These are phyloP conservation scores for Naganishia randhawae DNA, from an alignment of 768 basidiomycete genomes.

Conservation along the genomic window DNA sequence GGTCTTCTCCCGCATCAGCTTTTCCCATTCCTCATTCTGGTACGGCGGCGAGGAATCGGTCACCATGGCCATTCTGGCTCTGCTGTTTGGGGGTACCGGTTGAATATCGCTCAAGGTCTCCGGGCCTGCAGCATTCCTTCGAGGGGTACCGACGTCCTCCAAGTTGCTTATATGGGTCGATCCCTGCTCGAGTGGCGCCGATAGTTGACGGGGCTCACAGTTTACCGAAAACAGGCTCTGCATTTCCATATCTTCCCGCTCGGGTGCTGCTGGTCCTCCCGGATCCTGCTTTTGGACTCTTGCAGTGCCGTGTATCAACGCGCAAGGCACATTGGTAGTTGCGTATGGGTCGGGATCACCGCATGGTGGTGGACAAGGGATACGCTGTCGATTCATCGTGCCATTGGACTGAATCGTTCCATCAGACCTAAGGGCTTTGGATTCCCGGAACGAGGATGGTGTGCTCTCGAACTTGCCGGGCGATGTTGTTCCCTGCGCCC, in stretches of 20 bases:
- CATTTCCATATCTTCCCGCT: background rate
- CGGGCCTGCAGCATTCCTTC: background rate
- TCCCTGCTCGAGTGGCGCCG: background rate
- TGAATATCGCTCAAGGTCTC: too few relatives aligned
- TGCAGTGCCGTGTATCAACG: too few relatives aligned
- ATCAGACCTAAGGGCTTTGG: too few relatives aligned
- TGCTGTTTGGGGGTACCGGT: background rate
- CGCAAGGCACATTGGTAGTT: too few relatives aligned
- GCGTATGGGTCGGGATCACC: too few relatives aligned
- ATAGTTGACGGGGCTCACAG: background rate
- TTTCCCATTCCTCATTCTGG: background rate
- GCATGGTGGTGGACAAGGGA: too few relatives aligned
- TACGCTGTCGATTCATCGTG: too few relatives aligned
- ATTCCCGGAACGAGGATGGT: too few relatives aligned
- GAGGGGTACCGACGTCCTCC: background rate
- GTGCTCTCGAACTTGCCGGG: too few relatives aligned
- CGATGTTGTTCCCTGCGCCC: background rate
- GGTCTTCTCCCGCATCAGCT: background rate
- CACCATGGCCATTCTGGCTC: background rate
- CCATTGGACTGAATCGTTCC: too few relatives aligned
- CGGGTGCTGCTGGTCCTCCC: background rate
- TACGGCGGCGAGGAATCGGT: background rate
- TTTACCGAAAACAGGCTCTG: background rate
- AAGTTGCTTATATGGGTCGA: background rate
- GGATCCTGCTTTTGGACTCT: background rate